Conservation (phyloP, 805 yeast species). For the Scheffersomyces stipitis region DNA sequence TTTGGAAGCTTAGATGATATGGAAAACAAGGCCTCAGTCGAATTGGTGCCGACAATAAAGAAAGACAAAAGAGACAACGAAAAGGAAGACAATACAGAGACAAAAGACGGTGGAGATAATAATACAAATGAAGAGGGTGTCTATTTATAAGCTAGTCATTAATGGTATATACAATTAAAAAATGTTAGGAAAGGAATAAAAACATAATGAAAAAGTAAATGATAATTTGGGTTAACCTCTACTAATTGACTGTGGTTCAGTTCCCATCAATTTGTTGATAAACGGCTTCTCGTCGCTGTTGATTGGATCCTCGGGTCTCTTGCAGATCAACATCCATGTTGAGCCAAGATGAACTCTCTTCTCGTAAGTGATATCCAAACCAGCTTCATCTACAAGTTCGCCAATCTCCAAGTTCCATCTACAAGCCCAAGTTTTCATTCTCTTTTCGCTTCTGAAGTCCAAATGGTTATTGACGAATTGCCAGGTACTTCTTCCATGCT, state of each 20-base stretch:
- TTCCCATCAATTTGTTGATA: constrained; percentile 41
- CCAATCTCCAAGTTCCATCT: constrained; percentile 96
- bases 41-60: neutral
- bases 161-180: too few relatives aligned
- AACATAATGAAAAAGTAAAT: too few relatives aligned
- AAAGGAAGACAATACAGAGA: too few relatives aligned
- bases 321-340: constrained; percentile 81
- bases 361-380: constrained; percentile 78
- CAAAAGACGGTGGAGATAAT: too few relatives aligned
- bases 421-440: constrained; percentile 94
- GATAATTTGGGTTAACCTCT: too few relatives aligned
- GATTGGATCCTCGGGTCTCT: constrained; percentile 66
- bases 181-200: too few relatives aligned
- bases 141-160: too few relatives aligned
- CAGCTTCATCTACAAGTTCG: constrained; percentile 78
- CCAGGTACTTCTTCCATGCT: constrained; percentile 88
- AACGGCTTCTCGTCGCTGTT: constrained; percentile 43
- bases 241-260: constrained; percentile 27
- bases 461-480: constrained; percentile 74
- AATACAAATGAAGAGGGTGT: too few relatives aligned
- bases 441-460: constrained; percentile 78
- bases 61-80: too few relatives aligned
- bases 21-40: neutral
- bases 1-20: neutral
- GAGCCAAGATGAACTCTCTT: constrained; percentile 87